Evolutionary conservation across 129 eudicot species (phyloP), one percentile per base, ranked within the genome.

Genomic region (Ambrosia artemisiifolia): DNA sequence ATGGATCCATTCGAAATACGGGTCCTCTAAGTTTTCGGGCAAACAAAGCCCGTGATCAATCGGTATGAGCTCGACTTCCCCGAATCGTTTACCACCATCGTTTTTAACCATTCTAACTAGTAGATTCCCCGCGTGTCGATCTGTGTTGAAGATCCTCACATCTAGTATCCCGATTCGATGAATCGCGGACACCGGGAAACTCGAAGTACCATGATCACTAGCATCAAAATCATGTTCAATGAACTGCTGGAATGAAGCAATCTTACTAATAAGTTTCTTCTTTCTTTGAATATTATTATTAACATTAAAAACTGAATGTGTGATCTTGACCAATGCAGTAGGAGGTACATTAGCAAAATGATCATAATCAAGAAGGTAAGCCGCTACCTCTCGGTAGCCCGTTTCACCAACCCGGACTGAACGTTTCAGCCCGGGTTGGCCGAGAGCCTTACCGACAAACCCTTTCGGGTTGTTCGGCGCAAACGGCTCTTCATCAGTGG

Each of bases 161-260:
- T 93, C 98, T 72, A 93, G 65, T 69, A 93, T 93, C 40, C 98
- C 98, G 65, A 93, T 93, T 0, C 98, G 89, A 80, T 93, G 98
- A 75, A 93, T 96, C 59, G 90, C 78, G 3, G 98, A 59, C 61
- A 93, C 98, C 2, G 98, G 95, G 79, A 79, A 93, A 69, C 90
- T 89, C 6, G 98, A 93, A 3, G 98, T 89, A 49, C 98, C 98
- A 73, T 89, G 81, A 72, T 92, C 98, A 63, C 96, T 85, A 12
- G 98, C 98, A 80, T 93, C 98, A 70, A 79, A 93, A 87, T 93
- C 98, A 82, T 93, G 98, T 2, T 79, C 83, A 16, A 93, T 79
- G 66, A 83, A 93, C 64, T 87, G 90, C 69, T 93, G 98, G 20
- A 89, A 82, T 16, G 98, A 93, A 43, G 98, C 98, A 73, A 93